Conservation (phyloP, 2,329 filamentous ascomycete species). For the Colletotrichum neosansevieriae region DNA sequence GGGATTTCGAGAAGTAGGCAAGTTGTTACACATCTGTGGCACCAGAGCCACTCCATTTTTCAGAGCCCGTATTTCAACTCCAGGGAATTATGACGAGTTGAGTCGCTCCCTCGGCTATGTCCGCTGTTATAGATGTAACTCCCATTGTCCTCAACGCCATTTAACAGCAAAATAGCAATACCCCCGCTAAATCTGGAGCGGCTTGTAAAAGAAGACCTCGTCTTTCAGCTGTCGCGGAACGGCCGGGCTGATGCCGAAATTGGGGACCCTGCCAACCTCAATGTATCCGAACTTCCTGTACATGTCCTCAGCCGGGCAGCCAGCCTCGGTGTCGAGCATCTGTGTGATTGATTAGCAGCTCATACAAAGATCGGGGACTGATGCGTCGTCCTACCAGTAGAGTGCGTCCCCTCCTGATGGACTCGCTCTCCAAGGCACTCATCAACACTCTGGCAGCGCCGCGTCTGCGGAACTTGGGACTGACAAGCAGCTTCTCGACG, state of each 20-base stretch:
- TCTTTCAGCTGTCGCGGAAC: slow-evolving; percentile 58
- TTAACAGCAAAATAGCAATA: neutral
- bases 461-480: slow-evolving; percentile 60
- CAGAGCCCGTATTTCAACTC: slow-evolving; percentile 7
- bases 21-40: neutral
- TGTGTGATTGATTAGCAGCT: slow-evolving; percentile 43
- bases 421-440: slow-evolving; percentile 66
- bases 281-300: slow-evolving; percentile 69
- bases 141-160: slow-evolving; percentile 14
- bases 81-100: neutral
- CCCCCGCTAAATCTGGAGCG: slow-evolving; percentile 49
- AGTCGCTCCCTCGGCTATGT: slow-evolving; percentile 19
- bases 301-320: slow-evolving; percentile 63
- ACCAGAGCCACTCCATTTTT: slow-evolving; percentile 10
- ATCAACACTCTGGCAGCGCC: slow-evolving; percentile 67
- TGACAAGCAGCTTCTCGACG: slow-evolving; percentile 71
- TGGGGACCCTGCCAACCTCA: slow-evolving; percentile 66
- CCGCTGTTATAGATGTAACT: slow-evolving; percentile 22
- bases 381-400: slow-evolving; percentile 58
- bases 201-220: slow-evolving; percentile 71
- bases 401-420: slow-evolving; percentile 59
- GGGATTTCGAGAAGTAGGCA: neutral
- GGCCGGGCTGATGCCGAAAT: slow-evolving; percentile 62
- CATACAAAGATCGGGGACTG: neutral
- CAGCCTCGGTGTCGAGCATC: slow-evolving; percentile 66